Conservation (phyloP, 345 rosid genomes). For the Salix suchowensis region DNA sequence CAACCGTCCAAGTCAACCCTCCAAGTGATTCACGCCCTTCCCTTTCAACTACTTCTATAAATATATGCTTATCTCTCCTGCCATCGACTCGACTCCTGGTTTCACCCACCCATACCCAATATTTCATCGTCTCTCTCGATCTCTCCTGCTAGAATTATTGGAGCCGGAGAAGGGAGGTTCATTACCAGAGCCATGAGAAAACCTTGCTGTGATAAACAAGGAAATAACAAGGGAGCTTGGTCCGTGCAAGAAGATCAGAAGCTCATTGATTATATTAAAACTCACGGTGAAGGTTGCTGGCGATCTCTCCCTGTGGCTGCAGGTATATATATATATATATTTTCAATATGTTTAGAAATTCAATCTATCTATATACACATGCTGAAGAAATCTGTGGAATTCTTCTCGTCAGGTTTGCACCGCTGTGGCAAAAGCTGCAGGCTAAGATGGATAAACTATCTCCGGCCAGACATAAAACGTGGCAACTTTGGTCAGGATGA, state of each 20-base stretch:
- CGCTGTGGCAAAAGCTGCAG: conserved; percentile 64
- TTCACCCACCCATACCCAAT: neutral
- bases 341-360: no score
- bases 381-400: neutral
- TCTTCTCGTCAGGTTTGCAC: conserved; percentile 41
- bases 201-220: conserved; percentile 23
- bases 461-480: conserved; percentile 50
- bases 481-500: conserved; percentile 50
- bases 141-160: neutral
- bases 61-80: neutral
- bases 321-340: conserved; percentile 9
- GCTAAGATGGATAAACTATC: conserved; percentile 60
- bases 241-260: conserved; percentile 41
- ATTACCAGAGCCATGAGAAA: conserved; percentile 7
- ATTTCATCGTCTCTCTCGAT: neutral
- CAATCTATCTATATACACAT: neutral
- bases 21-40: neutral
- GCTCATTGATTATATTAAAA: conserved; percentile 33
- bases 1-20: conserved; percentile 12
- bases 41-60: conserved; percentile 7
- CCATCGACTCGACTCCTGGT: neutral
- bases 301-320: conserved; percentile 37
- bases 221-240: conserved; percentile 42
- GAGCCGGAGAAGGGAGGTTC: neutral
- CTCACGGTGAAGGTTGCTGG: conserved; percentile 43